Evolutionary conservation across 768 basidiomycete genomes (phyloP).

Genomic region (Panaeolus papilionaceus): DNA sequence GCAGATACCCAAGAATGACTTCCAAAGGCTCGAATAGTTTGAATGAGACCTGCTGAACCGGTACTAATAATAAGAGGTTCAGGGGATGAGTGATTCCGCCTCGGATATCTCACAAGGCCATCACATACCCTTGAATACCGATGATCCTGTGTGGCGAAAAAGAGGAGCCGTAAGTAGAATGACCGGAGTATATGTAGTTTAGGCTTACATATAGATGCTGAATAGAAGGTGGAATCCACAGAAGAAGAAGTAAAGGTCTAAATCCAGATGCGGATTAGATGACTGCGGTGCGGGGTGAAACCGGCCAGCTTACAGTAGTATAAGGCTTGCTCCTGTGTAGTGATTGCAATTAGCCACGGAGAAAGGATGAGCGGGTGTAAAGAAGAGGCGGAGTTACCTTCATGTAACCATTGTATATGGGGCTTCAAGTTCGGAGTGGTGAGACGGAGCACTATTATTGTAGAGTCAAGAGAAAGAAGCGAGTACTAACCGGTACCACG

Average conservation of each 20-base stretch:
- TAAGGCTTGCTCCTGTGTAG: conserved; percentile 82
- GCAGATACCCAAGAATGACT: conserved; percentile 78
- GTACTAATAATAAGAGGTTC: conserved; percentile 55
- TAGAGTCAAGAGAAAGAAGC: not conserved
- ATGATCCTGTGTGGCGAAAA: conserved; percentile 72
- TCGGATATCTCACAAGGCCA: conserved; percentile 36
- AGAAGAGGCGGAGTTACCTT: conserved; percentile 61
- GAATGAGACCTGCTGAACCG: conserved; percentile 94
- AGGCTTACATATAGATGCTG: conserved; percentile 85
- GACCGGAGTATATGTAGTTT: conserved; percentile 23
- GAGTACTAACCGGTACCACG: conserved; percentile 87
- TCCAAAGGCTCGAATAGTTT: conserved; percentile 84
- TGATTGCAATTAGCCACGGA: conserved; percentile 30
- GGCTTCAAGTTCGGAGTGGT: conserved; percentile 50
- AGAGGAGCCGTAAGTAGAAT: conserved; percentile 36
- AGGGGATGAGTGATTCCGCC: conserved; percentile 35
- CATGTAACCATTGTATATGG: conserved; percentile 97
- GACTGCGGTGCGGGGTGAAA: conserved; percentile 31
- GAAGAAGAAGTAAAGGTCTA: conserved; percentile 98
- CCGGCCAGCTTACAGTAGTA: conserved; percentile 79
- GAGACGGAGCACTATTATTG: conserved; percentile 14
- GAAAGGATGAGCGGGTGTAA: conserved; percentile 21
- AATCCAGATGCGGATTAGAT: conserved; percentile 35
- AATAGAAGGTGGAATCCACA: conserved; percentile 94
- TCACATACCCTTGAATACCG: conserved; percentile 81